A percentile compares a stretch with the other conserved stretches of the same genome.
These are phyloP conservation scores for Aureobasidium sp. DNA, from an alignment of 2,329 filamentous ascomycete genomes.

Conservation along the genomic window DNA sequence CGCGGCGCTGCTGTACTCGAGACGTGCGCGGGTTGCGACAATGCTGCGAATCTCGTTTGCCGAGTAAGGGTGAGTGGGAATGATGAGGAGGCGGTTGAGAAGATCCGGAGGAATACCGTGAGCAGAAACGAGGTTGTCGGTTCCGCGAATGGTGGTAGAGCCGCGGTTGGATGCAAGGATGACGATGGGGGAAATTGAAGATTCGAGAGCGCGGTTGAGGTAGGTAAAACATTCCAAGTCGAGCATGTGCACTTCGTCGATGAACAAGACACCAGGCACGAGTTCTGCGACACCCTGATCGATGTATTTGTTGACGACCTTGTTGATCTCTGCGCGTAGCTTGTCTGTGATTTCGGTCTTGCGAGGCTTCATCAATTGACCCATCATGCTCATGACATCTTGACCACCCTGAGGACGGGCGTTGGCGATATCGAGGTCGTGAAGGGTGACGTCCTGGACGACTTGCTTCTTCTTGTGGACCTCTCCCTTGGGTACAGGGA, in stretches of 20 bases:
- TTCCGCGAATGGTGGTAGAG: slow-evolving; percentile 85
- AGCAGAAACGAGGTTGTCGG: slow-evolving; percentile 54
- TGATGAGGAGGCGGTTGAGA: slow-evolving; percentile 85
- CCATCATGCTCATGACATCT: slow-evolving; percentile 99
- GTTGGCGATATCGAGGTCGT: slow-evolving; percentile 94
- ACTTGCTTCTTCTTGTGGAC: slow-evolving; percentile 99
- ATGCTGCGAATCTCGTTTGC: slow-evolving; percentile 89
- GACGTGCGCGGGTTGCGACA: slow-evolving; percentile 65
- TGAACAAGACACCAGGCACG: slow-evolving; percentile 96
- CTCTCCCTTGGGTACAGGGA: slow-evolving; percentile 96
- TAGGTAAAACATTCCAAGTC: slow-evolving; percentile 99
- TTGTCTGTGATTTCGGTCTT: slow-evolving; percentile 99
- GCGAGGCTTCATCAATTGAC: slow-evolving; percentile 98
- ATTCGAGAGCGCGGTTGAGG: slow-evolving; percentile 95
- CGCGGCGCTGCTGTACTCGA: slow-evolving; percentile 31
- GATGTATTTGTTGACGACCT: slow-evolving; percentile 98
- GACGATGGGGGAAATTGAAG: slow-evolving; percentile 89
- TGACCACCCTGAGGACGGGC: slow-evolving; percentile 92
- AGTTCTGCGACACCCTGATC: slow-evolving; percentile 96
- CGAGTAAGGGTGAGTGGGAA: slow-evolving; percentile 86
- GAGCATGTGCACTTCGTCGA: slow-evolving; percentile 99
- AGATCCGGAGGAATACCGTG: slow-evolving; percentile 95
- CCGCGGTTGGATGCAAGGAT: slow-evolving; percentile 96
- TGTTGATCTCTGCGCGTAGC: slow-evolving; percentile 92
- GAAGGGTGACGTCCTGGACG: slow-evolving; percentile 94